Base-by-base conservation (phyloP, 768 basidiomycete species). In the Boletus patriciae region DNA sequence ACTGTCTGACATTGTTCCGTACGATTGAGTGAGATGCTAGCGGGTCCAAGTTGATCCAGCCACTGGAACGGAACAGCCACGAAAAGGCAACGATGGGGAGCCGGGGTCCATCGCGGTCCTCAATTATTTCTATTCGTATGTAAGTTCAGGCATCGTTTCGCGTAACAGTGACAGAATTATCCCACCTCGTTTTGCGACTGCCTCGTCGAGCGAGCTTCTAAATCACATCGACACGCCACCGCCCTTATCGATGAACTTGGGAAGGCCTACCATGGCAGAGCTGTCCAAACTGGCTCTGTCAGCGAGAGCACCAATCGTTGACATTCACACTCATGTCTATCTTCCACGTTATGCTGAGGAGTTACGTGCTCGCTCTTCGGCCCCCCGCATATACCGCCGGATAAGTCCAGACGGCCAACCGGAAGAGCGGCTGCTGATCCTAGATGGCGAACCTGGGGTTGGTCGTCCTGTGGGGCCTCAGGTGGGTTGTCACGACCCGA, bases 321-420 rank as follows among this genome's bases (percentile, higher is more conserved):
- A 94, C 74, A 77, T 94, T 33, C 92, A 94, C 76, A 90, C 90
- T 5, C 92, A 94, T 61, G 82, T 93, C 41, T 94, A 92, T 66
- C 80, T 92, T 19, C 89, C 91, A 3, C 80, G 88, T 34, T 94
- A 94, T 70, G 83, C 85, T 19, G 75, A 84, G 0, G 73, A 92
- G 48, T 76, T 94, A 45, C 81, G 89, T 41, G 76, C 82, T 34
- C 82, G 92, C 41, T 71, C 80, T 4, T 69, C 75, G 16, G 87
- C 83, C 2, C 90, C 92, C 23, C 80, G 85, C 40, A 91, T 92
- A 61, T 78, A 88, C 56, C 74, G 75, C 36, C 73, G 79, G 15
- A 70, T 70, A 2, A 71, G 51, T 5, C 52, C 76, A 18, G 76
- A 83, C 21, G 81, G 80, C 40, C 71, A 72, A 56, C 64, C 71